Conservation (phyloP, 2,329 filamentous ascomycete species). For the Geosmithia putterillii region DNA sequence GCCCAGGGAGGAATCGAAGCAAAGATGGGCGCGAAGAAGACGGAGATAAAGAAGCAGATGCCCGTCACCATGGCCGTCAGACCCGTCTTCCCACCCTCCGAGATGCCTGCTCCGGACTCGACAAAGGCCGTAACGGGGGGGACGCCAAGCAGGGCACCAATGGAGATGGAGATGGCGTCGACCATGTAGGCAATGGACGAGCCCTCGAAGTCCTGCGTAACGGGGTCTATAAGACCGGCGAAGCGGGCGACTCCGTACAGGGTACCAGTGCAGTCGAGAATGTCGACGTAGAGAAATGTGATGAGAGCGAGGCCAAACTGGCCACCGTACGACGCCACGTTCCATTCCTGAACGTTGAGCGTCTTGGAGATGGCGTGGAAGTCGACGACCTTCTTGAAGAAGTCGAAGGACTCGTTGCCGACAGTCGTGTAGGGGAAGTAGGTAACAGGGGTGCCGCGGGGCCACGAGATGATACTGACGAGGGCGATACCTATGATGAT, state of each 20-base stretch:
- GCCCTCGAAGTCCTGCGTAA: slow-evolving; percentile 78
- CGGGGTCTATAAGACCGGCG: slow-evolving; percentile 65
- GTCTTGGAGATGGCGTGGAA: slow-evolving; percentile 66
- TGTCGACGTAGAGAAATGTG: slow-evolving; percentile 85
- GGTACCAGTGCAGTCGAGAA: slow-evolving; percentile 76
- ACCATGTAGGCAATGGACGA: slow-evolving; percentile 75
- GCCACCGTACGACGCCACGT: slow-evolving; percentile 53
- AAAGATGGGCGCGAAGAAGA: slow-evolving; percentile 87
- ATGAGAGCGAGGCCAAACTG: slow-evolving; percentile 77
- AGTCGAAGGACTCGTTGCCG: slow-evolving; percentile 63
- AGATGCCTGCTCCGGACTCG: slow-evolving; percentile 82
- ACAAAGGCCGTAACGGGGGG: slow-evolving; percentile 80
- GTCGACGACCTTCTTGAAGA: slow-evolving; percentile 78
- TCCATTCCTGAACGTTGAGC: slow-evolving; percentile 63
- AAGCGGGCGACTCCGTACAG: slow-evolving; percentile 85
- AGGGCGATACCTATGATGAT: slow-evolving; percentile 75
- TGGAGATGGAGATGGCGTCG: slow-evolving; percentile 66
- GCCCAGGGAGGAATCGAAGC: slow-evolving; percentile 84
- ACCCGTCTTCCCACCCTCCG: slow-evolving; percentile 75
- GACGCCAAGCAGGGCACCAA: slow-evolving; percentile 65
- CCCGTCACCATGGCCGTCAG: slow-evolving; percentile 72
- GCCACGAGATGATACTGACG: slow-evolving; percentile 84
- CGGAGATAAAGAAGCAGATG: slow-evolving; percentile 72
- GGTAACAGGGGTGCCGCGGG: slow-evolving; percentile 60
- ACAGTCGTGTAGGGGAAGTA: slow-evolving; percentile 64